Percentiles rank a stretch among this genome's conserved stretches.
Conservation (phyloP, 306 rosid genomes). For the Acacia crassicarpa region DNA sequence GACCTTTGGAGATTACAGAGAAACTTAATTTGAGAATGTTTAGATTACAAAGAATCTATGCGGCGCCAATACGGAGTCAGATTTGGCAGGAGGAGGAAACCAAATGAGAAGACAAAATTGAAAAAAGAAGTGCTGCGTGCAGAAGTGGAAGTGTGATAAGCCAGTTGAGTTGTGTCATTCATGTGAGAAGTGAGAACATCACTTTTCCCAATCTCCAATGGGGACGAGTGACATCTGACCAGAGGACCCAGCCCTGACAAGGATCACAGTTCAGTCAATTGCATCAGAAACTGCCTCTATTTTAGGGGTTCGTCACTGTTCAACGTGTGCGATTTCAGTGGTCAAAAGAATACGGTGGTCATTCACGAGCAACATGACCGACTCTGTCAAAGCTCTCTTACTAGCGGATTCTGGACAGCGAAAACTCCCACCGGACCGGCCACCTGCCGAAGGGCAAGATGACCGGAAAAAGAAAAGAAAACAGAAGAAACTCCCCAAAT, state of each 20-base stretch:
- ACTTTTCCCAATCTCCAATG: neutral
- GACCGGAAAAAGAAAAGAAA: too few relatives aligned
- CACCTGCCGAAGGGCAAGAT: too few relatives aligned
- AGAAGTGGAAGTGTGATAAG: neutral
- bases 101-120: neutral
- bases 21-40: neutral
- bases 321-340: neutral
- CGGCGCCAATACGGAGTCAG: neutral
- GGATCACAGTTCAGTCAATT: conserved; percentile 3
- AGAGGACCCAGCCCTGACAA: neutral
- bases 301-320: neutral
- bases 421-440: too few relatives aligned
- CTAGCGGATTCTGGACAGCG: too few relatives aligned
- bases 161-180: neutral
- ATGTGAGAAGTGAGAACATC: neutral
- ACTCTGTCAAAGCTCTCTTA: too few relatives aligned
- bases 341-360: too few relatives aligned
- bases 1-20: neutral
- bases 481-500: too few relatives aligned
- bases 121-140: neutral
- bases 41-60: neutral
- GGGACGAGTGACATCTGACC: neutral
- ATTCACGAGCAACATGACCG: too few relatives aligned
- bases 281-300: neutral
- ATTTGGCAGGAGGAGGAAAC: neutral